phyloP scores from a whole-genome alignment of 805 yeast species.

The Lipomyces sp. region DNA sequence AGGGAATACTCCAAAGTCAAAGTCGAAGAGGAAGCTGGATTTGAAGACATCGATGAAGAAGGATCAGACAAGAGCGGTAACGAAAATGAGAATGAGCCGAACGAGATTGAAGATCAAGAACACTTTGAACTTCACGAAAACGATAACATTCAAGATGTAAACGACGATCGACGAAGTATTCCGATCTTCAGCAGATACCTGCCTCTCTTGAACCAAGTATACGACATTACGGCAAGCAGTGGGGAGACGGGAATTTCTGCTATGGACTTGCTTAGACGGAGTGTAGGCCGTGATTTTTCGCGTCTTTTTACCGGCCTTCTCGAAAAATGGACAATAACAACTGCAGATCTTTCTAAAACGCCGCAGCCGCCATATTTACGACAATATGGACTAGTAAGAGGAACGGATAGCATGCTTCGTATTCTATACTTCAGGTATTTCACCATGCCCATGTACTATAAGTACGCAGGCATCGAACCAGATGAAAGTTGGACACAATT shows the following conservation, averaged over 20 bases:
- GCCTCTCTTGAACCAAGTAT: slow-evolving; percentile 65
- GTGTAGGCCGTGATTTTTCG: slow-evolving; percentile 56
- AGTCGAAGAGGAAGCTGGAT: slow-evolving; percentile 36
- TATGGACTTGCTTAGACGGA: slow-evolving; percentile 47
- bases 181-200: slow-evolving; percentile 49
- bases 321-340: slow-evolving; percentile 48
- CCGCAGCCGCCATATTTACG: slow-evolving; percentile 37
- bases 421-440: slow-evolving; percentile 67
- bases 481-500: slow-evolving; percentile 36
- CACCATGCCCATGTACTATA: slow-evolving; percentile 44
- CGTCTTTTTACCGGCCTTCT: slow-evolving; percentile 52
- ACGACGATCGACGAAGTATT: background rate
- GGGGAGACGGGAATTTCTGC: slow-evolving; percentile 57
- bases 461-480: slow-evolving; percentile 34
- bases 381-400: slow-evolving; percentile 50
- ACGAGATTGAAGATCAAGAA: slow-evolving; percentile 27
- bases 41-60: slow-evolving; percentile 34
- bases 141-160: slow-evolving; percentile 15
- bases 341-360: slow-evolving; percentile 32
- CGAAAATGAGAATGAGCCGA: slow-evolving; percentile 30
- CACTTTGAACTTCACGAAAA: slow-evolving; percentile 15
- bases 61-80: slow-evolving; percentile 41
- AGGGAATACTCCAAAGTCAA: slow-evolving; percentile 35
- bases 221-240: slow-evolving; percentile 44
- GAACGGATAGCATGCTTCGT: slow-evolving; percentile 71